Evolutionary conservation across 2,329 filamentous ascomycete species (phyloP), one percentile per base, ranked within the genome.

Genomic region (Thermoascus crustaceus): DNA sequence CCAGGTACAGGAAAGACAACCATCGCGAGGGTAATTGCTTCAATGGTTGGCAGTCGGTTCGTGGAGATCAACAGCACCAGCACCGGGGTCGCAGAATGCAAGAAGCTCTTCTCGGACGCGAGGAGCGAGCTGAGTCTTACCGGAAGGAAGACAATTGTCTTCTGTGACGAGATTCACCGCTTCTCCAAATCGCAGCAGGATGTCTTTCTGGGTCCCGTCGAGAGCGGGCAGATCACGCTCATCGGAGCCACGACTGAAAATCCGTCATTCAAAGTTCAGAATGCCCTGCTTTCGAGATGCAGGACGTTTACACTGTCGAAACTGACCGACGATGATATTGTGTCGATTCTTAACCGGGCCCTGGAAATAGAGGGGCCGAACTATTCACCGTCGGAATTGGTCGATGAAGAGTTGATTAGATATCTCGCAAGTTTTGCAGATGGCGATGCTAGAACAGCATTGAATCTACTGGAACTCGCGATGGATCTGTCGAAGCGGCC

Each of bases 161-260:
- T 98, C 59, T 95, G 89, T 64, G 91, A 98, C 64, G 91, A 96
- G 67, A 91, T 95, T 31, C 87, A 94, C 61, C 69, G 89, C 18
- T 94, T 94, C 68, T 83, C 75, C 48, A 95, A 94, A 63, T 73
- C 80, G 0, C 91, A 96, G 58, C 91, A 98, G 55, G 91, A 96
- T 60, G 83, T 95, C 1, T 96, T 96, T 49, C 69, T 98, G 2
- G 85, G 82, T 10, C 89, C 89, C 0, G 89, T 96, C 14, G 91
- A 98, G 62, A 80, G 80, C 1, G 91, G 91, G 4, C 83, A 84
- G 18, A 81, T 98, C 45, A 95, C 85, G 0, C 69, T 98, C 19
- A 91, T 96, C 41, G 91, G 88, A 7, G 91, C 91, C 5, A 98
- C 91, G 3, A 98, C 91, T 0, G 91, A 98, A 60, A 98, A 98